Base-by-base conservation (phyloP, 2,329 filamentous ascomycete species). In the Colletotrichum ledebouriae region DNA sequence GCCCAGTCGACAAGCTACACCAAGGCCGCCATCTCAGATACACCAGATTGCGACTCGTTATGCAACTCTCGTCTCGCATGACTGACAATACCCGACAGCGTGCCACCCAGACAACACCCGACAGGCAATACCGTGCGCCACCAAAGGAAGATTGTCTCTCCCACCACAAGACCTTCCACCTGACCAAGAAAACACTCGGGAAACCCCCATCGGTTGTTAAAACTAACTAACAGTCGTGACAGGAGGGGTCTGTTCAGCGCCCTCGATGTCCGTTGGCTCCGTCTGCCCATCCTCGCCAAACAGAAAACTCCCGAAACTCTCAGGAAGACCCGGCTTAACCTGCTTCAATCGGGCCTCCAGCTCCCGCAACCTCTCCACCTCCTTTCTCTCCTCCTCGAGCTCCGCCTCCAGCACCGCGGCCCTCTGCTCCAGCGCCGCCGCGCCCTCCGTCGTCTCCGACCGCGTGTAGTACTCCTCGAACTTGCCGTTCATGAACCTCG, bases 401-500 rank as follows among this genome's bases (percentile, higher is more conserved):
- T 52, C 17, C 15, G 10, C 39, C 22, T 55, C 25, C 29, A 71
- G 42, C 3, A 39, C 20, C 3, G 44, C 33, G n/a, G 57, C 55
- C 42, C 39, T 39, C 33, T 17, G 44, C 59, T 71, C 69, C 29
- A 70, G 50, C 11, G 1, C 7, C 47, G n/a, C 33, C 20, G 39
- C 33, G 7, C 61, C 62, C 7, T 55, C 37, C 33, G 15, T 4
- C 10, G 33, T 49, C 47, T 58, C 52, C n/a, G 57, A 42, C 6
- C 29, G 11, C 1, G 52, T 42, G 29, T 71, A 71, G 33, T 71
- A 70, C 53, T 29, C 29, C 47, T 71, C 69, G 47, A 59, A 71
- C 41, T 59, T 34, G 22, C 33, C 52, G 39, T 61, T 67, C 33
- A 50, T 50, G 15, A 55, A 53, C 41, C 39, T 41, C 22, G 62